Percentiles rank a stretch among this genome's conserved stretches.
Conservation (phyloP, 2,329 filamentous ascomycete genomes). For the Beauveria sp. region DNA sequence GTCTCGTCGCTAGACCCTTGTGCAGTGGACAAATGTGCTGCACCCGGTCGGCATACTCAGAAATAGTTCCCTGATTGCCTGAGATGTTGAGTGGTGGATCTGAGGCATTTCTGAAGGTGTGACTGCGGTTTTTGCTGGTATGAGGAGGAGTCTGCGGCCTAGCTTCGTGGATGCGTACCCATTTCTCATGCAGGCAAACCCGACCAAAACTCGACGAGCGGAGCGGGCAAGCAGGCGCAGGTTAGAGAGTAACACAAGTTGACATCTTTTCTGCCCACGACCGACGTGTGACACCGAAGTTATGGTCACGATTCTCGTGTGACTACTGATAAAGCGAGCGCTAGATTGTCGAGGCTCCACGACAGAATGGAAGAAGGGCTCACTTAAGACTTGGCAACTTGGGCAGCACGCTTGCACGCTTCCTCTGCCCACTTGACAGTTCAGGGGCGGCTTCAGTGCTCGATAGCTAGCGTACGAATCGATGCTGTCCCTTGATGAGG, state of each 20-base stretch:
- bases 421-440: no score
- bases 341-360: background rate
- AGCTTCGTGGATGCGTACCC: constrained; percentile 1
- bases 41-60: background rate
- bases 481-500: background rate
- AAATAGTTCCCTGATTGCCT: background rate
- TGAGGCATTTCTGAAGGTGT: constrained; percentile 25
- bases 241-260: background rate
- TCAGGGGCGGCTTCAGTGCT: background rate
- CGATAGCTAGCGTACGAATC: background rate
- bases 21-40: background rate
- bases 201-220: background rate
- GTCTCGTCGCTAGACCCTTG: background rate
- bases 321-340: background rate
- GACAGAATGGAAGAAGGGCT: background rate
- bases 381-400: background rate
- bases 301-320: background rate
- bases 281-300: background rate
- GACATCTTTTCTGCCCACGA: background rate
- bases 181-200: constrained; percentile 8
- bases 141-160: background rate
- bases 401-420: no score
- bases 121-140: background rate
- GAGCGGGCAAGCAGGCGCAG: background rate
- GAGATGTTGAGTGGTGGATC: constrained; percentile 15